Percentiles rank a stretch among this genome's conserved stretches.
Evolutionary conservation across 129 eudicot species (phyloP).

Genomic region (Flaveria robusta): DNA sequence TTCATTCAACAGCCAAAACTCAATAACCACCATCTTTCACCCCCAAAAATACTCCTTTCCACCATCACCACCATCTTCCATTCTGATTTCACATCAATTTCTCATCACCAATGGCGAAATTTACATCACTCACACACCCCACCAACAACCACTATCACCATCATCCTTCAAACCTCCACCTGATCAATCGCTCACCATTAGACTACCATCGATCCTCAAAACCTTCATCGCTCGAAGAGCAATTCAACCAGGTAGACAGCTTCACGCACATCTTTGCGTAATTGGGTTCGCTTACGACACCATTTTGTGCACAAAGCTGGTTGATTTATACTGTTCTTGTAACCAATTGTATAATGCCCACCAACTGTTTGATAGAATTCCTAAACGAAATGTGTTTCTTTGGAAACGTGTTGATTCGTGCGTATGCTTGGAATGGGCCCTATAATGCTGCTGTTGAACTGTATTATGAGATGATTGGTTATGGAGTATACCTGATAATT

Average conservation of each 20-base stretch:
- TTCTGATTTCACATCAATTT: no score
- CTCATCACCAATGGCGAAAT: slow-evolving; percentile 19
- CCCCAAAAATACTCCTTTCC: no score
- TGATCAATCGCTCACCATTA: slow-evolving; percentile 25
- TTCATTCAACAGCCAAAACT: slow-evolving; percentile 26
- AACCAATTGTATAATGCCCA: slow-evolving; percentile 48
- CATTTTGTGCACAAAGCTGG: slow-evolving; percentile 58
- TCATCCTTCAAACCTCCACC: slow-evolving; percentile 21
- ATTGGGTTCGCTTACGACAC: slow-evolving; percentile 49
- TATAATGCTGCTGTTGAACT: slow-evolving; percentile 49
- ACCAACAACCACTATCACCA: slow-evolving; percentile 3
- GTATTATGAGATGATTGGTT: slow-evolving; percentile 48
- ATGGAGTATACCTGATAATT: slow-evolving; percentile 67
- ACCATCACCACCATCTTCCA: no score
- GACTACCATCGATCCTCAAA: slow-evolving; percentile 41
- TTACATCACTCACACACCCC: slow-evolving; percentile 28
- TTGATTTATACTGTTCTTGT: slow-evolving; percentile 52
- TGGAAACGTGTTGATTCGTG: slow-evolving; percentile 85
- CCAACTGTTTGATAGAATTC: slow-evolving; percentile 66
- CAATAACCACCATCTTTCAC: not conserved
- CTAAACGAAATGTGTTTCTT: slow-evolving; percentile 54
- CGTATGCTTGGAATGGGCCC: slow-evolving; percentile 83
- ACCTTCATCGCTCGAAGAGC: slow-evolving; percentile 53
- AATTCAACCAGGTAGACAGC: slow-evolving; percentile 65
- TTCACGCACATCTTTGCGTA: slow-evolving; percentile 61